Conservation (phyloP, 1,139 yeast genomes). For the Debaryomycetaceae sp. region DNA sequence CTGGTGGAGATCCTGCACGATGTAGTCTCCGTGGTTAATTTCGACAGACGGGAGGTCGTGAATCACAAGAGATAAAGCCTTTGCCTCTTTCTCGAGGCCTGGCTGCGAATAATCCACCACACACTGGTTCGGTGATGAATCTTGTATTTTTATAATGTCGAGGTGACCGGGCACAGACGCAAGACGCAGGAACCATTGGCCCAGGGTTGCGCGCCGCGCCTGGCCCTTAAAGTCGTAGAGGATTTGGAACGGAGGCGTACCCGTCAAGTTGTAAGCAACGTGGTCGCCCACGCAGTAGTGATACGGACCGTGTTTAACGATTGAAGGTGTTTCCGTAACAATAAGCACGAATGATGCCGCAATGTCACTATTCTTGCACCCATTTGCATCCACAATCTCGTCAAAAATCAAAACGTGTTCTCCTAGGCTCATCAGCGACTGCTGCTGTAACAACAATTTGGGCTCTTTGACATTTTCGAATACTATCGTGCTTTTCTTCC, state of each 20-base stretch:
- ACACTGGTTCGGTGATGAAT: conserved; percentile 65
- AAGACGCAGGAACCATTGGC: conserved; percentile 45
- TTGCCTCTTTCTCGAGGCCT: not conserved
- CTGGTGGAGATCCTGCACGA: conserved; percentile 78
- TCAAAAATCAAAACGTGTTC: conserved; percentile 49
- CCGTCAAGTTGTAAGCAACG: conserved; percentile 63
- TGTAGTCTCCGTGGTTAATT: conserved; percentile 63
- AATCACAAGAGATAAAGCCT: conserved; percentile 39
- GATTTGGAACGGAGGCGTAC: conserved; percentile 70
- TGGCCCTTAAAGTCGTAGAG: conserved; percentile 63
- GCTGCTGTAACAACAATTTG: conserved; percentile 7
- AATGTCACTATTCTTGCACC: conserved; percentile 46
- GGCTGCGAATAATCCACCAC: conserved; percentile 32
- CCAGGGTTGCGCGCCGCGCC: conserved; percentile 48
- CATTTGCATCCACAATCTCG: conserved; percentile 55
- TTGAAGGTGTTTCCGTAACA: conserved; percentile 69
- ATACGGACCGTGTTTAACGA: conserved; percentile 29
- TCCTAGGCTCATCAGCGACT: conserved; percentile 21
- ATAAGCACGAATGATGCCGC: conserved; percentile 33
- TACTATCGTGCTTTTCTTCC: conserved; percentile 6
- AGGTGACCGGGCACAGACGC: conserved; percentile 77
- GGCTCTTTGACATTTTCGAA: conserved; percentile 10
- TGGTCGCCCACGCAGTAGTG: conserved; percentile 85
- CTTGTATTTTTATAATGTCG: conserved; percentile 58
- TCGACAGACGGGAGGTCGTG: conserved; percentile 90